Evolutionary conservation across 2,329 filamentous ascomycete species (phyloP), one percentile per base, ranked within the genome.

Genomic region (Venturia pyrina): DNA sequence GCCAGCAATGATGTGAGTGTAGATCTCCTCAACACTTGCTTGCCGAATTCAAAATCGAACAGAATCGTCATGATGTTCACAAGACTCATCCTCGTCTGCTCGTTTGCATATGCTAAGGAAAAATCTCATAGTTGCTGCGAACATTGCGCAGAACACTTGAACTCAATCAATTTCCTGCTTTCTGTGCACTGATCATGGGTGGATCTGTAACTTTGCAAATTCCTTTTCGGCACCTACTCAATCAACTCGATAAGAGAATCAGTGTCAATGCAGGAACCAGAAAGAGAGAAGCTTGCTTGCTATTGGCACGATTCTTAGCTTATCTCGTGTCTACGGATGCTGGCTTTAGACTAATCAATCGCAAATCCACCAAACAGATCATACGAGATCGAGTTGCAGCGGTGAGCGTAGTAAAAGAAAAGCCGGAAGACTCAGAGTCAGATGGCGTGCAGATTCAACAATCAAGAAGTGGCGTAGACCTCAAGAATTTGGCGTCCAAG

Each of bases 181-280:
- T 81, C 67, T 84, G 82, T 71, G 83, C 78, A 56, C 69, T 78
- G 32, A 73, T 84, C 19, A 76, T 83, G 21, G 82, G 80, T 48
- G 81, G 82, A 28, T 82, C 82, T 64, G 82, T 80, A 19, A 66
- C 81, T 62, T 71, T 83, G 24, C 73, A 76, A 62, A 57, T 71
- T 44, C 73, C 75, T n/a, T 67, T 79, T 66, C 69, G 62, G 24
- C 65, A 24, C 15, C 28, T 66, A 3, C 61, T 66, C 32, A 37
- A 24, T 32, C 34, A 34, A 15, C 50, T 65, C 21, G 63, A 65
- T 28, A 41, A 24, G 67, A 15, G 19, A 68, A 11, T 28, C 68
- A 65, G 43, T 59, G 43, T 40, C 43, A 37, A 63, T 50, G 24
- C 59, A 64, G 48, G 1, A 28, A 28, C 41, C 40, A 37, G 37